Percentiles rank a stretch among this genome's conserved stretches.
Evolutionary conservation across 768 basidiomycete species (phyloP).

Genomic region (Pleurotus pulmonarius): DNA sequence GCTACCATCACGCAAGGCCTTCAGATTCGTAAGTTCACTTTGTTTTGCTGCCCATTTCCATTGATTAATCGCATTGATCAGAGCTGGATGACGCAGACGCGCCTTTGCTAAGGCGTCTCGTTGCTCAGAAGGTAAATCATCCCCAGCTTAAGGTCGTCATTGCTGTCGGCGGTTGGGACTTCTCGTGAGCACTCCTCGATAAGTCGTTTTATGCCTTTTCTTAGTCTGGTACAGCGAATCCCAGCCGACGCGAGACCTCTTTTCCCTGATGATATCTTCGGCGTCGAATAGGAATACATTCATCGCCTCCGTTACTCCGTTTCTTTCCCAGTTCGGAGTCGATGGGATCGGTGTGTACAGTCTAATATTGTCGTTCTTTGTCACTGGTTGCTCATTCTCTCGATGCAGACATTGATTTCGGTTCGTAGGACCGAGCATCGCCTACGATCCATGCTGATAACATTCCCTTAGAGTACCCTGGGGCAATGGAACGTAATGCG

Average conservation of each 20-base stretch:
- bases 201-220: not conserved
- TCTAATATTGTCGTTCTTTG: not conserved
- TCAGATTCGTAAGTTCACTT: not conserved
- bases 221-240: constrained; percentile 1
- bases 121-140: constrained; percentile 7
- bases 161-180: constrained; percentile 18
- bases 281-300: constrained; percentile 12
- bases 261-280: constrained; percentile 15
- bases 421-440: constrained; percentile 2
- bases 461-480: constrained; percentile 6
- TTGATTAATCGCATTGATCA: not conserved
- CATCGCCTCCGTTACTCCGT: constrained; percentile 14
- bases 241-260: constrained; percentile 9
- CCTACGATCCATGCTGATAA: not conserved
- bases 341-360: constrained; percentile 14
- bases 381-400: not conserved
- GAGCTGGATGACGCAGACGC: constrained; percentile 11
- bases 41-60: too few species aligned
- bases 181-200: constrained; percentile 8
- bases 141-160: constrained; percentile 14
- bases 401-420: constrained; percentile 15
- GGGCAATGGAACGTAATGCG: constrained; percentile 15
- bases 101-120: constrained; percentile 10
- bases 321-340: constrained; percentile 11
- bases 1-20: constrained; percentile 15